Conservation (phyloP, 495 filamentous ascomycete species). For the Schizothecium vesticola region DNA sequence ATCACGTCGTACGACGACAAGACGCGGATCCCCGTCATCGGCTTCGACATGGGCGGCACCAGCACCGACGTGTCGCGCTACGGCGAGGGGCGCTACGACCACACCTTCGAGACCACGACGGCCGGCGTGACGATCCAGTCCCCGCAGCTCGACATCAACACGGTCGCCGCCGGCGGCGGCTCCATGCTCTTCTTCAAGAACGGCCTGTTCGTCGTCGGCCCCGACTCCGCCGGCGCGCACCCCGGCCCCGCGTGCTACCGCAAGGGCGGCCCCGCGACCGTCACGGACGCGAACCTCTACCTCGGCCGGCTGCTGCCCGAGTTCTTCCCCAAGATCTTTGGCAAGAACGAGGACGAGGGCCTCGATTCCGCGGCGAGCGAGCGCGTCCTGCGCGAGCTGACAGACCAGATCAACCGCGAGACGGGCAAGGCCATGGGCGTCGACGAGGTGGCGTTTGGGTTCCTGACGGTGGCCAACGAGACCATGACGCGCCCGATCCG, state of each 20-base stretch:
- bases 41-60: constrained; percentile 94
- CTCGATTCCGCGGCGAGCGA: constrained; percentile 74
- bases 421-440: constrained; percentile 64
- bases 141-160: constrained; percentile 96
- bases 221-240: constrained; percentile 88
- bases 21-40: constrained; percentile 86
- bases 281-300: constrained; percentile 91
- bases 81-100: constrained; percentile 83
- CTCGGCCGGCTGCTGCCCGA: constrained; percentile 83
- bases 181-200: constrained; percentile 87
- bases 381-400: constrained; percentile 70
- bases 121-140: constrained; percentile 93
- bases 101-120: constrained; percentile 96
- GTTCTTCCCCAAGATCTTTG: constrained; percentile 97
- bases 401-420: constrained; percentile 69
- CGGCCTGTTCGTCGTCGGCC: constrained; percentile 92
- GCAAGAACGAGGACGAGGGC: constrained; percentile 81
- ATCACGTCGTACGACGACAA: constrained; percentile 84
- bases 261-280: constrained; percentile 86
- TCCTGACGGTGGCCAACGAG: constrained; percentile 91
- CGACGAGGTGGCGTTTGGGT: constrained; percentile 88
- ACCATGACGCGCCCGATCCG: constrained; percentile 92
- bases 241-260: constrained; percentile 93
- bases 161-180: constrained; percentile 89
- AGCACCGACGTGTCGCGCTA: constrained; percentile 93